A percentile compares a stretch with the other conserved stretches of the same genome.
Conservation (phyloP, 2,329 filamentous ascomycete genomes). For the Fonsecaea multimorphosa region DNA sequence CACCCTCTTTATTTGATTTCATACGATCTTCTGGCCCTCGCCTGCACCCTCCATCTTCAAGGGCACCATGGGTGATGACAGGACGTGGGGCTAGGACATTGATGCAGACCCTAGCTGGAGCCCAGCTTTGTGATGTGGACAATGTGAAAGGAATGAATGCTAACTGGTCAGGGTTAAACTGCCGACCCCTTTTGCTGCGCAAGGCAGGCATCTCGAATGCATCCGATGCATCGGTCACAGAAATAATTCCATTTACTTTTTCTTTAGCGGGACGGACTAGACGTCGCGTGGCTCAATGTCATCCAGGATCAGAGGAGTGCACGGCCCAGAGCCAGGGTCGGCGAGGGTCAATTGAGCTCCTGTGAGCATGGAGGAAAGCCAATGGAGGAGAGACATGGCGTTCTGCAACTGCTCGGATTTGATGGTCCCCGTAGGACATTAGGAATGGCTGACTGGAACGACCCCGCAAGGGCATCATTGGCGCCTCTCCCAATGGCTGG, state of each 20-base stretch:
- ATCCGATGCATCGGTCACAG: constrained; percentile 26
- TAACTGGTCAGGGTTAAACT: constrained; percentile 22
- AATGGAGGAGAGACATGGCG: constrained; percentile 11
- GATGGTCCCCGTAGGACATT: constrained; percentile 13
- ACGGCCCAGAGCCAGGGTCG: constrained; percentile 1
- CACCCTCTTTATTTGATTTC: constrained; percentile 10
- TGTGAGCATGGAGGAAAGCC: background rate
- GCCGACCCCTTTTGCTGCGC: constrained; percentile 15
- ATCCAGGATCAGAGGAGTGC: background rate
- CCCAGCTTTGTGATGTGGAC: constrained; percentile 8
- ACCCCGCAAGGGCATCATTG: constrained; percentile 22
- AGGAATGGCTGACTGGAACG: background rate
- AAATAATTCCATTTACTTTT: constrained; percentile 23
- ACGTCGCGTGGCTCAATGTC: constrained; percentile 10
- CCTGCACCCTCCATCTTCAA: background rate
- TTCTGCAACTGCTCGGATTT: constrained; percentile 14
- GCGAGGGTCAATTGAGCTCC: constrained; percentile 4
- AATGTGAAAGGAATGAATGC: background rate
- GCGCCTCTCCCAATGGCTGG: constrained; percentile 11
- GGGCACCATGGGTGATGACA: constrained; percentile 2
- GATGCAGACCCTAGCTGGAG: background rate
- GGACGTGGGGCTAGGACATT: constrained; percentile 20
- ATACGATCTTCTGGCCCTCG: background rate
- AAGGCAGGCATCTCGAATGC: constrained; percentile 3
- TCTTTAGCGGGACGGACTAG: constrained; percentile 1